Evolutionary conservation across 2,329 filamentous ascomycete genomes (phyloP), one percentile per base, ranked within the genome.

Genomic region (Hypoxylon sp.): DNA sequence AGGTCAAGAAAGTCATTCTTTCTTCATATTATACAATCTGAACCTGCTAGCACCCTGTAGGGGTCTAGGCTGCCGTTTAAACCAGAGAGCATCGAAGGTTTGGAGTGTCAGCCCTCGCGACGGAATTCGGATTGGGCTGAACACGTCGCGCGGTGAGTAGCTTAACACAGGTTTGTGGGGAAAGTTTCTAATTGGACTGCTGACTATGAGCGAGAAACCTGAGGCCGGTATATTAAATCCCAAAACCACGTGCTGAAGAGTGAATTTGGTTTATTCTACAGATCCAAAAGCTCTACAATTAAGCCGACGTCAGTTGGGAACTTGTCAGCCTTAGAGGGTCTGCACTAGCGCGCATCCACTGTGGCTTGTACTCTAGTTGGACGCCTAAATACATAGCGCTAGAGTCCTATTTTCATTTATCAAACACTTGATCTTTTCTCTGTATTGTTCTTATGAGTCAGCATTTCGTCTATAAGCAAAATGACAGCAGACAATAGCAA

Each of bases 11-110:
- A 52, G 29, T 46, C 50, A 58, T 70, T 26, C 59, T 71, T 60
- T 62, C 67, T 71, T 77, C 76, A 77, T 77, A 73, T 76, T 75
- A 74, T 65, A 70, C 57, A 66, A 54, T 48, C 29, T 63, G 59
- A 66, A 66, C 59, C 26, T 72, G 70, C 74, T 61, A 76, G 70
- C 63, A 74, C 76, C 75, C 75, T 67, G 66, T 57, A 60, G 74
- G 75, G 74, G 54, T 75, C 73, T 71, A 77, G 75, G 70, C 74
- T 71, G 53, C 68, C 58, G 69, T 71, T 66, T 67, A 71, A 68
- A 68, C 58, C 35, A 50, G 68, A 69, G 73, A 67, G 73, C 75
- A 77, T 77, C 74, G 74, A 76, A 74, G 59, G 66, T 48, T 58
- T 39, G 13, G 35, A 37, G 59, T 44, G 14, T 59, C 42, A 65